A percentile compares a stretch with the other conserved stretches of the same genome.
Evolutionary conservation across 176 grass and related monocot genomes (phyloP).

Genomic region (Paspalum vaginatum): DNA sequence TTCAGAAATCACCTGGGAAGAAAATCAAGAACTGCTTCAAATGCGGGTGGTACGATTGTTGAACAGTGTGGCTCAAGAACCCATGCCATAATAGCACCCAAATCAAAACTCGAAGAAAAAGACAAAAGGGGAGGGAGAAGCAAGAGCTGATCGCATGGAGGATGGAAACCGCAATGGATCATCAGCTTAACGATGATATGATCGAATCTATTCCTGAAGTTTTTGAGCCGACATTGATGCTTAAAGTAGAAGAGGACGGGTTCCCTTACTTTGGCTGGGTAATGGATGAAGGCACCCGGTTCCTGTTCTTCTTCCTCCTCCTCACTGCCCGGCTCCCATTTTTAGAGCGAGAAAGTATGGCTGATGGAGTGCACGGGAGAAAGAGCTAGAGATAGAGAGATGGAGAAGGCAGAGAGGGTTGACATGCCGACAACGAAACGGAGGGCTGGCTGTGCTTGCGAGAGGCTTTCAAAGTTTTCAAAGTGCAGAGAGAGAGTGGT

Average conservation of each 20-base stretch:
- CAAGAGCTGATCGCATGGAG: neutral
- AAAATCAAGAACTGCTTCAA: neutral
- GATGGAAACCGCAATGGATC: neutral
- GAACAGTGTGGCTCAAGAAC: neutral
- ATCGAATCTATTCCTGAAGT: neutral
- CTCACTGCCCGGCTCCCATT: slow-evolving; percentile 38
- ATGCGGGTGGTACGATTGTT: neutral
- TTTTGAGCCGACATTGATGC: neutral
- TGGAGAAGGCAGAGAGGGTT: neutral
- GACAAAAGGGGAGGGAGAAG: neutral
- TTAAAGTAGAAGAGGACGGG: neutral
- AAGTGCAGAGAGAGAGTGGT: slow-evolving; percentile 41
- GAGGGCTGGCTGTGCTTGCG: slow-evolving; percentile 35
- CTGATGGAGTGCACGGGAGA: slow-evolving; percentile 17
- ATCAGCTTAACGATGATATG: neutral
- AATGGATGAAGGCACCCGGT: slow-evolving; percentile 15
- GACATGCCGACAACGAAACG: slow-evolving; percentile 35
- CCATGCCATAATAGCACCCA: neutral
- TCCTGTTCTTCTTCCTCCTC: slow-evolving; percentile 21
- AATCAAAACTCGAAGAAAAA: neutral
- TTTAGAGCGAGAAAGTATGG: slow-evolving; percentile 40
- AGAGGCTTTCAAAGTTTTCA: slow-evolving; percentile 43
- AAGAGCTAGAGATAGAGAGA: neutral
- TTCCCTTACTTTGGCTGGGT: slow-evolving; percentile 16
- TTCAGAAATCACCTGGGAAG: slow-evolving; percentile 36